phyloP scores from a whole-genome alignment of 371 early-diverging fungal species.

The Catenaria anguillulae region DNA sequence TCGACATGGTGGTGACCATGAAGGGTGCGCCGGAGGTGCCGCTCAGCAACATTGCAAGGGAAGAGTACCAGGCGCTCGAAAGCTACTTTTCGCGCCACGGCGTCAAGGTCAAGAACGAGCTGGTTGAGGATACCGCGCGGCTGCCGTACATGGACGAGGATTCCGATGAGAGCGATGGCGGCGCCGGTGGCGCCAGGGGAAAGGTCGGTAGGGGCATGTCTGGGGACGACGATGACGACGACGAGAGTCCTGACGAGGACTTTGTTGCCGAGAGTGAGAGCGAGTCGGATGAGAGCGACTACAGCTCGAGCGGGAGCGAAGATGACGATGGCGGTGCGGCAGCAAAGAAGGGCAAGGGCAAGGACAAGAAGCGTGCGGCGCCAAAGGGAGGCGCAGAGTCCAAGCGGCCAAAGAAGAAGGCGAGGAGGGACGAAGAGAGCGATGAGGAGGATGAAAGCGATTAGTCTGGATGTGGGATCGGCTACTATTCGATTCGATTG shows the following conservation, averaged over 20 bases:
- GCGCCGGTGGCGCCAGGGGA: constrained; percentile 38
- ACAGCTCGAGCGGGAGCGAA: constrained; percentile 8
- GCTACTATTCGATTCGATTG: no score
- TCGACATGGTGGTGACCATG: constrained; percentile 85
- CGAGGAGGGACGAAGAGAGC: no score
- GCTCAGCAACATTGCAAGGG: constrained; percentile 74
- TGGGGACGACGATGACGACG: constrained; percentile 15
- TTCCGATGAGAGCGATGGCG: constrained; percentile 32
- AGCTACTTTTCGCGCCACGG: constrained; percentile 64
- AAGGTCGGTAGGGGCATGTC: constrained; percentile 15
- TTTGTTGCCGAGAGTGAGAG: constrained; percentile 71
- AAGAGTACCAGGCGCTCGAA: constrained; percentile 72
- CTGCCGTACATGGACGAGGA: constrained; percentile 35
- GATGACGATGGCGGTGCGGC: not conserved
- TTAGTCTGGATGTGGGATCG: no score
- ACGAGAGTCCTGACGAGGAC: constrained; percentile 61
- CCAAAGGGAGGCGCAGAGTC: no score
- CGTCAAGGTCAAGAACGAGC: constrained; percentile 63
- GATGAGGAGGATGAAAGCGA: no score
- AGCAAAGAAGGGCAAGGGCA: no score
- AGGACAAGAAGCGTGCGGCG: no score
- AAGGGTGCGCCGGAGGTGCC: constrained; percentile 65
- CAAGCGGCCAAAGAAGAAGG: no score
- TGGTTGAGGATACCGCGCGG: constrained; percentile 40
- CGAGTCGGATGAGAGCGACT: constrained; percentile 75